phyloP scores from a whole-genome alignment of 495 filamentous ascomycete genomes.

The Melanomma pulvis-pyrius region DNA sequence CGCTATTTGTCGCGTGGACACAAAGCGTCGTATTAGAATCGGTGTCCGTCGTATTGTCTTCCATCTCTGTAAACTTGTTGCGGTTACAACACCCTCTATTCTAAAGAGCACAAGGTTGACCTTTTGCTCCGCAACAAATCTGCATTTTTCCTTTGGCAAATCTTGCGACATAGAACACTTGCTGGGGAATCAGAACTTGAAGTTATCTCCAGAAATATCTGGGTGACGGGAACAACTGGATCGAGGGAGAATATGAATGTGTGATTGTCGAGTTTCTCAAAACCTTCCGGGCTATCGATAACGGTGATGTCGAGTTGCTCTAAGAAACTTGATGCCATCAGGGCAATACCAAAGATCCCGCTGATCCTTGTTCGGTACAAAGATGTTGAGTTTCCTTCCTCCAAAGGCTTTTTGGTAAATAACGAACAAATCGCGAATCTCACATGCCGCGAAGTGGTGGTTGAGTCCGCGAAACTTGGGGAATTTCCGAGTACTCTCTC shows the following conservation, averaged over 20 bases:
- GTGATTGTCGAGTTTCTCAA: conserved; percentile 61
- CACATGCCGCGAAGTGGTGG: background rate
- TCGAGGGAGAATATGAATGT: conserved; percentile 56
- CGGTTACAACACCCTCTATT: no score
- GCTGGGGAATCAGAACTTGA: no score
- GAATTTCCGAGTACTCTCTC: background rate
- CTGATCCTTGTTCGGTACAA: background rate
- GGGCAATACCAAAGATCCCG: background rate
- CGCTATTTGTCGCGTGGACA: no score
- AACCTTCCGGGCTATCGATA: background rate
- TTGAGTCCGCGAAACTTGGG: background rate
- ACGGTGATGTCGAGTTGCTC: background rate
- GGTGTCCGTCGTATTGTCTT: no score
- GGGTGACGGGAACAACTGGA: conserved; percentile 49
- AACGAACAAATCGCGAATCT: background rate
- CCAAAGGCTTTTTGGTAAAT: no score
- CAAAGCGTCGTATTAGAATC: no score
- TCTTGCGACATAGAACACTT: no score
- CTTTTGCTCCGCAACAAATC: no score
- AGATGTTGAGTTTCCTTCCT: background rate
- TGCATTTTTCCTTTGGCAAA: no score
- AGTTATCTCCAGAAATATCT: background rate
- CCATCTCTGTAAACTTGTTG: no score
- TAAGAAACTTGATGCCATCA: background rate
- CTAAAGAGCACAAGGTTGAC: no score